Evolutionary conservation across 2,329 filamentous ascomycete genomes (phyloP), one percentile per base, ranked within the genome.

Genomic region (Tothia fuscella): DNA sequence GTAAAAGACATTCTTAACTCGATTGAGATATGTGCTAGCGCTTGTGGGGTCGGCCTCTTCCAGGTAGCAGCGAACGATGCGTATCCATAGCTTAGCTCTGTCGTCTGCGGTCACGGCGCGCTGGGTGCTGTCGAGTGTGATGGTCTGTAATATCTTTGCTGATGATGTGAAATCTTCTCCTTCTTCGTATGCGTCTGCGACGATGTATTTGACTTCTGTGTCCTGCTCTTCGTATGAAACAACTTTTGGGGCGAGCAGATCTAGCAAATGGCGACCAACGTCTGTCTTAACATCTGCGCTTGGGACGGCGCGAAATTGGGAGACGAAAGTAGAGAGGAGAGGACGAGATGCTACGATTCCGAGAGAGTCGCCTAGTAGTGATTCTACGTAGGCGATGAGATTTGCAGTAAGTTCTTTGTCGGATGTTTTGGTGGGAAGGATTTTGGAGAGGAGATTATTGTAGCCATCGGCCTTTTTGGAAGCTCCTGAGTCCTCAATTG

Each of bases 61-160:
- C 47, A 98, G 75, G 58, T 91, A 93, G 67, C 93, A 82, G 47
- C 91, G 78, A 56, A 93, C 87, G 56, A 98, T 94, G 46, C 89
- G 83, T 51, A 96, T 82, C 85, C 89, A 96, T 42, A 91, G 76
- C 42, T 72, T 71, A 6, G 86, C 85, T 62, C 87, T 88, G 51
- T 89, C 82, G 52, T 84, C 77, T 56, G 87, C 80, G 21, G 79
- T 77, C 26, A 95, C 78, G 43, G 82, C 78, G 37, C 89, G 80
- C 65, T 94, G 87, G 2, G 87, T 88, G 44, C 76, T 82, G 57
- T 98, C 89, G 35, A 96, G 78, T 25, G 87, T 82, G 51, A 96
- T 93, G 28, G 80, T 80, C 53, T 85, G 76, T 5, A 98, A 73
- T 7, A 75, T 70, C 56, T 79, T 78, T 21, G 91, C 91, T 0